These are phyloP conservation scores for Eragrostis nindensis DNA, from an alignment of 176 grass and related monocot genomes.

Conservation along the genomic window DNA sequence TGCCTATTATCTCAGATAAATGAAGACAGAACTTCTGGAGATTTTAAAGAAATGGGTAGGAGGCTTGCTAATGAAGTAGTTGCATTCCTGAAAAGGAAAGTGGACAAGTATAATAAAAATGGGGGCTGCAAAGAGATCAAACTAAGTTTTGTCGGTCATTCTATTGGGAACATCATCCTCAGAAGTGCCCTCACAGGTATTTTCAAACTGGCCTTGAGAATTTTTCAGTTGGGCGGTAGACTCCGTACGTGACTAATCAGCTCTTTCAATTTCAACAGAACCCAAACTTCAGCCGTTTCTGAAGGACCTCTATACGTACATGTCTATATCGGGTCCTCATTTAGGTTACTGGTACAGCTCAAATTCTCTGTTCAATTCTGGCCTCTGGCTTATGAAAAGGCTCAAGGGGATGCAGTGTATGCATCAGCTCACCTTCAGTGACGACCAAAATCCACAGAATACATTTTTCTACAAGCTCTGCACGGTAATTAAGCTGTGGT, in stretches of 20 bases:
- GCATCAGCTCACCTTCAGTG: constrained; percentile 93
- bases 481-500: constrained; percentile 54
- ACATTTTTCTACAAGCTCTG: constrained; percentile 86
- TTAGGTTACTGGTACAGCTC: constrained; percentile 94
- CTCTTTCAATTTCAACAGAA: constrained; percentile 58
- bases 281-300: constrained; percentile 61
- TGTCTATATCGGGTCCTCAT: constrained; percentile 94
- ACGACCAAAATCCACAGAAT: constrained; percentile 76
- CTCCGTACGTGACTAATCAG: not conserved
- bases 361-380: constrained; percentile 94
- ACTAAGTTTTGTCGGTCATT: constrained; percentile 92
- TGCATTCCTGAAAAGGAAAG: constrained; percentile 62
- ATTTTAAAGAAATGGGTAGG: constrained; percentile 91
- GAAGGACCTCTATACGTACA: constrained; percentile 83
- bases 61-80: constrained; percentile 77
- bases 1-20: constrained; percentile 87
- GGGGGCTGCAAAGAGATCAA: constrained; percentile 80
- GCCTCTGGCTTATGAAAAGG: constrained; percentile 88
- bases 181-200: constrained; percentile 82
- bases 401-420: constrained; percentile 84
- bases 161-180: constrained; percentile 93
- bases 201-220: constrained; percentile 19
- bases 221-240: not conserved
- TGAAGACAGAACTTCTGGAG: constrained; percentile 87
- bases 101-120: constrained; percentile 68